These are phyloP conservation scores for Radiomyces spectabilis DNA, from an alignment of 192 early-diverging fungal genomes.

Conservation along the genomic window DNA sequence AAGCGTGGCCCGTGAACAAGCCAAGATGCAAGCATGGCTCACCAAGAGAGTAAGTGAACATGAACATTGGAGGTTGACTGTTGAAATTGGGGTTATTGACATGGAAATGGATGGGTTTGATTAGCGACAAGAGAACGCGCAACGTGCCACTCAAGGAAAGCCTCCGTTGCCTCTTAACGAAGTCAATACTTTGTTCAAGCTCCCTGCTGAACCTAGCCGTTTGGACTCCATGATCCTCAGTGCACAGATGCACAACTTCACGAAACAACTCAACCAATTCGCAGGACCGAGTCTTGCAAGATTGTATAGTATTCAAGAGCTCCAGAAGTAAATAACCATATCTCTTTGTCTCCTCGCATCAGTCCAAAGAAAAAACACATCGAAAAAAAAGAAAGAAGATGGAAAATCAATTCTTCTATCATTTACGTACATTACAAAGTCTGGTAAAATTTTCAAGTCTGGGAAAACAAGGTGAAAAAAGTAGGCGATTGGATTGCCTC, in stretches of 20 bases:
- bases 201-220: constrained; percentile 82
- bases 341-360: no score
- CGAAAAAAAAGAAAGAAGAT: no score
- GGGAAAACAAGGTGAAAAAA: no score
- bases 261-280: constrained; percentile 88
- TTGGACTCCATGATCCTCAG: constrained; percentile 85
- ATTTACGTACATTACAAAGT: no score
- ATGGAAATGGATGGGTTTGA: constrained; percentile 5
- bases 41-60: constrained; percentile 44
- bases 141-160: constrained; percentile 58
- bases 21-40: constrained; percentile 56
- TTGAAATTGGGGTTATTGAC: background rate
- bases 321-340: constrained; percentile 49
- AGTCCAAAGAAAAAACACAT: no score
- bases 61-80: background rate
- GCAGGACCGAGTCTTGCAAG: constrained; percentile 91
- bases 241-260: constrained; percentile 88
- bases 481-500: no score
- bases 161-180: constrained; percentile 74
- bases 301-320: constrained; percentile 76
- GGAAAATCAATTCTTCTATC: no score
- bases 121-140: constrained; percentile 69
- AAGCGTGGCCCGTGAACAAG: constrained; percentile 80
- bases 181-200: constrained; percentile 56
- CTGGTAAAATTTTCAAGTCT: no score